phyloP scores from a whole-genome alignment of 441 rosid genomes.

The Gossypium trilobum region DNA sequence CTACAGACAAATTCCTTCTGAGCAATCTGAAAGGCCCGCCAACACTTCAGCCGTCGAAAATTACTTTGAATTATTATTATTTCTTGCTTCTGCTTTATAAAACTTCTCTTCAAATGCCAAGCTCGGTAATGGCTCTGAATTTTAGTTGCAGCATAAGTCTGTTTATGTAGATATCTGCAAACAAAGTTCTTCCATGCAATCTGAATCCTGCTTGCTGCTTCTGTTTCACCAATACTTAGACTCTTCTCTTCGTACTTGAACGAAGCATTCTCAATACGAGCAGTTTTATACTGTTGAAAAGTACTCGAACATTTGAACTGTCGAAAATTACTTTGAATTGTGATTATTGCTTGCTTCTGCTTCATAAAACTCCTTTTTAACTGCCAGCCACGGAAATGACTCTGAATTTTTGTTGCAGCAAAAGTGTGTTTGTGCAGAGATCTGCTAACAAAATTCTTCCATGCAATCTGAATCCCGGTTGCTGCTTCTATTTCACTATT shows the following conservation, averaged over 20 bases:
- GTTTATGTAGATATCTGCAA: slow-evolving; percentile 18
- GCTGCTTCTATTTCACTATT: slow-evolving; percentile 38
- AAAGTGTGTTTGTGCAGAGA: slow-evolving; percentile 19
- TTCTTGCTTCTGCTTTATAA: slow-evolving; percentile 32
- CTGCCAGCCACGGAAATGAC: slow-evolving; percentile 22
- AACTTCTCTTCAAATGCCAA: slow-evolving; percentile 16
- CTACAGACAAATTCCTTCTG: slow-evolving; percentile 33
- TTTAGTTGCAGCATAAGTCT: slow-evolving; percentile 33
- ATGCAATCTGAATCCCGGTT: slow-evolving; percentile 44
- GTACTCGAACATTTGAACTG: background rate
- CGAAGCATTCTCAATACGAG: slow-evolving; percentile 18
- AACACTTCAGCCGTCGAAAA: slow-evolving; percentile 29
- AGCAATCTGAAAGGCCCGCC: slow-evolving; percentile 29
- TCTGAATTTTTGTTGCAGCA: slow-evolving; percentile 48
- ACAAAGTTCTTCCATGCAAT: slow-evolving; percentile 40
- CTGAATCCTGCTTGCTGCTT: slow-evolving; percentile 50
- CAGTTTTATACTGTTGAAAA: background rate
- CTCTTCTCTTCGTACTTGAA: slow-evolving; percentile 12
- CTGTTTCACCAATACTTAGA: slow-evolving; percentile 20
- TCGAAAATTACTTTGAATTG: slow-evolving; percentile 36
- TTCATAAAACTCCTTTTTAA: slow-evolving; percentile 21
- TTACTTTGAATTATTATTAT: slow-evolving; percentile 35
- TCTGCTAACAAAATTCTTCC: slow-evolving; percentile 31
- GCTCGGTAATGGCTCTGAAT: slow-evolving; percentile 31
- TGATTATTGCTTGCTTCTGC: slow-evolving; percentile 33